Base-by-base conservation (phyloP, 2,329 filamentous ascomycete genomes). In the Epichloe brachyelytri region DNA sequence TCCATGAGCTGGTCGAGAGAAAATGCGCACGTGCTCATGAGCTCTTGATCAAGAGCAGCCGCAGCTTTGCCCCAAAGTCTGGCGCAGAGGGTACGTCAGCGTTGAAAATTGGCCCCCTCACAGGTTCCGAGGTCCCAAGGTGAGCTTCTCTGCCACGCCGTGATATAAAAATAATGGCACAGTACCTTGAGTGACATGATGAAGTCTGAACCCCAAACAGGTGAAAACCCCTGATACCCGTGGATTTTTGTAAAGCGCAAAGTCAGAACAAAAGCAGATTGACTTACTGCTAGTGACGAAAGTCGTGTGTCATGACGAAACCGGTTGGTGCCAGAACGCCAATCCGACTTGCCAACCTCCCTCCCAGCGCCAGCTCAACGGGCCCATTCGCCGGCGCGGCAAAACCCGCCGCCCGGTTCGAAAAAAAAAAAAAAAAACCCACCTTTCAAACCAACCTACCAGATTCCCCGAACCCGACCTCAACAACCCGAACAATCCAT, bases 1-100 rank as follows among this genome's bases (percentile, higher is more conserved):
- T 97, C 93, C 93, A 98, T 97, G 46, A 98, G 74, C 68, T 98
- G 93, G 64, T 97, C 93, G 51, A 98, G 79, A 11, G 88, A 95
- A 70, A 95, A 98, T 8, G 86, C 89, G 1, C 83, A 80, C 11
- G 80, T 79, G 63, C 81, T 86, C 90, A 98, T 97, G 55, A 98
- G 82, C 65, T 98, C 91, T 67, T 87, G 83, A 65, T 98, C 93
- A 17, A 98, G 78, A 46, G 88, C 86, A 0, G 87, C 85, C 0
- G 93, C 93, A 56, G 88, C 87, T 69, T 89, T 41, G 91, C 84
- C 10, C 85, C 26, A 98, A 78, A 26, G 89, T 95, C 88, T 94
- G 50, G 6, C 14, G 19, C 43, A 26, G n/a, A 20, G 14, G 5
- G 34, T 14, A n/a, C 14, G 40, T 55, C 17, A 54, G 41, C 34